Conservation (phyloP, 805 yeast genomes). For the Scheffersomyces ergatensis region DNA sequence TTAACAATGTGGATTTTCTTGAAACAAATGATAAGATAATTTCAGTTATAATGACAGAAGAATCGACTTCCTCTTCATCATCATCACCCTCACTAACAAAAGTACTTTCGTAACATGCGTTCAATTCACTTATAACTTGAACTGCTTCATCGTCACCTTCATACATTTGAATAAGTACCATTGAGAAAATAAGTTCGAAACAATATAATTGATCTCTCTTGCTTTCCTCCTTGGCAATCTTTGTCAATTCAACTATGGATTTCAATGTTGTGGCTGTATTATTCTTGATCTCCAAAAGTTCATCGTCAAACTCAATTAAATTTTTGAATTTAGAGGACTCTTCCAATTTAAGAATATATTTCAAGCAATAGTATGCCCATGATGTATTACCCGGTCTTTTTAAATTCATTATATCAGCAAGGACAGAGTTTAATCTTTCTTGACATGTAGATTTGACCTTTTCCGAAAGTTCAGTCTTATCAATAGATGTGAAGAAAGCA, state of each 20-base stretch:
- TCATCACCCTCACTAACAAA: slow-evolving; percentile 27
- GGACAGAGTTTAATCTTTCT: slow-evolving; percentile 66
- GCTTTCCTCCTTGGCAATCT: slow-evolving; percentile 22
- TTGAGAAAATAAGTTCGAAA: slow-evolving; percentile 74
- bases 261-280: slow-evolving; percentile 49
- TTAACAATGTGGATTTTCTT: slow-evolving; percentile 32
- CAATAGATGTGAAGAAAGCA: slow-evolving; percentile 37
- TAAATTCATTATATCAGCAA: slow-evolving; percentile 53
- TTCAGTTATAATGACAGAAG: slow-evolving; percentile 38
- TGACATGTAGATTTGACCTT: slow-evolving; percentile 44
- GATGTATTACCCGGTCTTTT: slow-evolving; percentile 44
- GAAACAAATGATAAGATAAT: slow-evolving; percentile 45
- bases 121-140: slow-evolving; percentile 69
- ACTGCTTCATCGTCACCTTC: slow-evolving; percentile 77
- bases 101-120: slow-evolving; percentile 52
- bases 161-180: slow-evolving; percentile 74
- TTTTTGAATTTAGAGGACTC: slow-evolving; percentile 14
- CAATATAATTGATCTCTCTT: slow-evolving; percentile 47
- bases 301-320: slow-evolving; percentile 55
- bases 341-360: slow-evolving; percentile 28
- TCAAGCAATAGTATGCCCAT: slow-evolving; percentile 61
- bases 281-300: slow-evolving; percentile 44
- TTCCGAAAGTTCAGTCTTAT: slow-evolving; percentile 17
- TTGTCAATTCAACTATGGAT: slow-evolving; percentile 19
- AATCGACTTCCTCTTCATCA: slow-evolving; percentile 25